Conservation (phyloP, 768 basidiomycete genomes). For the Tulasnella sp. region DNA sequence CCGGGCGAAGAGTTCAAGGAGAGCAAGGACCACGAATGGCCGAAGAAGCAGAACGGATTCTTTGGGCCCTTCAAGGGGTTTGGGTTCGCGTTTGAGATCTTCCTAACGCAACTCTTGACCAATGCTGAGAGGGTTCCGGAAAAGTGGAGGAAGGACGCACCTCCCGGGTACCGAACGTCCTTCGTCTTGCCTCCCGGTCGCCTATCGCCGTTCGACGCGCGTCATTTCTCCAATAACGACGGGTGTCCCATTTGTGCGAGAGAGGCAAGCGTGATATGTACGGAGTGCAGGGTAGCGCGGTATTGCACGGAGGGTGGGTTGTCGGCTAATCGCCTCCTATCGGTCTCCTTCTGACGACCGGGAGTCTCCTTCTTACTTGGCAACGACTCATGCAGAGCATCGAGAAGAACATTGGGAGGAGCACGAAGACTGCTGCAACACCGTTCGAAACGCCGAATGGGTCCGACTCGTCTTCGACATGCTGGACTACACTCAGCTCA, state of each 20-base stretch:
- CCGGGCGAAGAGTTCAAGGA: neutral
- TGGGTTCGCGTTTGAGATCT: neutral
- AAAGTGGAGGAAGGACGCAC: neutral
- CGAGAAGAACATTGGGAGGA: neutral
- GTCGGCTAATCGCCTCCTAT: no score
- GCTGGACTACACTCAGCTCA: neutral
- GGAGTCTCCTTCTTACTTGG: neutral
- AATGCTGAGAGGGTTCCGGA: neutral
- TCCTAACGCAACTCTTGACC: neutral
- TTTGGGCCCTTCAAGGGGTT: neutral
- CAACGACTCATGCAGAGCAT: neutral
- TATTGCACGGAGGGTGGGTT: neutral
- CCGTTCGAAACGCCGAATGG: conserved; percentile 1
- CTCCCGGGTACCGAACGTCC: neutral
- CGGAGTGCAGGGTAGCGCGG: neutral
- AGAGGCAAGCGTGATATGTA: neutral
- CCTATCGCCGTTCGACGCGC: neutral
- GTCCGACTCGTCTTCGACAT: conserved; percentile 1
- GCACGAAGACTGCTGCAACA: neutral
- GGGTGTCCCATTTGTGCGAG: neutral
- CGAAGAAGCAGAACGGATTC: neutral
- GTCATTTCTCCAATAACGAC: neutral
- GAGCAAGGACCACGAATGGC: neutral
- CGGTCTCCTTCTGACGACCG: neutral
- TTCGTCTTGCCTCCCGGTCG: neutral